Base-by-base conservation (phyloP, 2,329 filamentous ascomycete species). In the Aspergillus niger region DNA sequence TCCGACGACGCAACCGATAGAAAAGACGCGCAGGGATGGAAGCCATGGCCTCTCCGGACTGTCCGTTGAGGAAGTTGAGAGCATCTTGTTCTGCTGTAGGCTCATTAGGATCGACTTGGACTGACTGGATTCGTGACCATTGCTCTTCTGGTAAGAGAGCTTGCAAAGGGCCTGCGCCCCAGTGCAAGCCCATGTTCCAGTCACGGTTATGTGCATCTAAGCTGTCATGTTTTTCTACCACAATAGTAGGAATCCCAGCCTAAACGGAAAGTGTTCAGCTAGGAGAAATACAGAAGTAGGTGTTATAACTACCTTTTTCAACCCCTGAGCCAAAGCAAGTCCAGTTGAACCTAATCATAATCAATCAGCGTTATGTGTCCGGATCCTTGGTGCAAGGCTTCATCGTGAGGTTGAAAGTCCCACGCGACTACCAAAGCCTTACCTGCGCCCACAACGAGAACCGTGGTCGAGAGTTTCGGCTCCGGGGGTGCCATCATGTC, bases 311-410 rank as follows among this genome's bases (percentile, higher is more conserved):
- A 74, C 73, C 67, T 79, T 79, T 62, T 74, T 76, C 8, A 79
- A 65, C 2, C 77, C 77, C 49, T 80, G 76, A 5, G 78, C 77
- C 24, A 77, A 69, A 1, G 76, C 71, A 56, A 78, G 77, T 8
- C 78, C 77, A 15, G 77, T 78, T 47, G 74, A 76, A 15, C 77
- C 78, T 80, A 57, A 7, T 4, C 5, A 57, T 41, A 44, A 32
- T 61, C 22, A 44, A 32, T 61, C 22, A 62, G 50, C 32, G 4
- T 6, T 36, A 6, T 36, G 32, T 15, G 32, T 36, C 32, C 2
- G 0, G 2, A 11, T 6, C 13, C 11, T 36, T 10, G 24, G 22
- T n/a, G 22, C 17, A 49, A 24, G n/a, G 36, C 38, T 38, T 22
- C 36, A 15, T 32, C 15, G 5, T 20, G 7, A n/a, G 44, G 41